Evolutionary conservation across 129 eudicot species (phyloP).

Genomic region (Helianthus tuberosus): DNA sequence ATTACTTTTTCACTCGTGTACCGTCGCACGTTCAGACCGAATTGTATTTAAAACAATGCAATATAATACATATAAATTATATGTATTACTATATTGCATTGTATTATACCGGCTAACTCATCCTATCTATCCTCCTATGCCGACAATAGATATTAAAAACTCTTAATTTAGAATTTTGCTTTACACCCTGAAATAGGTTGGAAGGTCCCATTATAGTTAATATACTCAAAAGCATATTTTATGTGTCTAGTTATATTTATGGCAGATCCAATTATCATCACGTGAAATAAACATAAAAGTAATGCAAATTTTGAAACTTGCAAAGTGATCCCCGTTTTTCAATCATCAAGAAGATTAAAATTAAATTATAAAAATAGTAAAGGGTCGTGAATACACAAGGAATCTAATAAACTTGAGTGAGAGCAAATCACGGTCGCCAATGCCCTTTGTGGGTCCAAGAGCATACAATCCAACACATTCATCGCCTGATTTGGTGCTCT

Average conservation of each 20-base stretch:
- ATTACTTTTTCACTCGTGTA: too few species aligned
- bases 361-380: background rate
- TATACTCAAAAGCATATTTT: too few species aligned
- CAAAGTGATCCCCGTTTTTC: constrained; percentile 25
- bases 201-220: too few species aligned
- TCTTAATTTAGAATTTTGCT: too few species aligned
- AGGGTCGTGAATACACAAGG: constrained; percentile 10
- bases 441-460: constrained; percentile 35
- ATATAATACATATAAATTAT: too few species aligned
- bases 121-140: too few species aligned
- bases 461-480: constrained; percentile 15
- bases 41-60: too few species aligned
- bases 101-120: too few species aligned
- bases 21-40: too few species aligned
- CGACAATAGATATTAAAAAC: too few species aligned
- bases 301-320: background rate
- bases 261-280: constrained; percentile 12
- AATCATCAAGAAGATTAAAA: constrained; percentile 25
- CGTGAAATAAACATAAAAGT: constrained; percentile 32
- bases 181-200: too few species aligned
- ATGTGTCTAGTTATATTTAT: background rate
- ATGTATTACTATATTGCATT: too few species aligned
- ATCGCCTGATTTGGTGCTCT: constrained; percentile 35
- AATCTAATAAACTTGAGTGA: constrained; percentile 23
- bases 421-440: constrained; percentile 41